Evolutionary conservation across 75 land plant genomes (phyloP), one percentile per base, ranked within the genome.

Genomic region (Sequoiadendron giganteum): DNA sequence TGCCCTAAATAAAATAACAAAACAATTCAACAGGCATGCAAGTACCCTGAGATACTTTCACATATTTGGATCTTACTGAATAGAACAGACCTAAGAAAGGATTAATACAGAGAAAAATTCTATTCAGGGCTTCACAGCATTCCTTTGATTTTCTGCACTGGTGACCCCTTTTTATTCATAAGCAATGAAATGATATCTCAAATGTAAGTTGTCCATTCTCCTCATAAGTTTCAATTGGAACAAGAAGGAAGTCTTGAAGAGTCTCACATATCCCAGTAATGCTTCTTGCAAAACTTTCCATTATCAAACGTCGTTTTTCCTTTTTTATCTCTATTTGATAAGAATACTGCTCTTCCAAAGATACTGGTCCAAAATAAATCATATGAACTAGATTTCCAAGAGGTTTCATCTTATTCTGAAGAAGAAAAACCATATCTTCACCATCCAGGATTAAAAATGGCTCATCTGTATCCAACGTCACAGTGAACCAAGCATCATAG

Each of bases 341-440:
- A 8, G 86, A 68, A 42, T 89, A 91, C 79, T 55, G 89, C 54
- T 88, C 91, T 68, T 93, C 89, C 13, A 83, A 47, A n/a, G 84
- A 85, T n/a, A 85, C 75, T 18, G 91, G 90, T 56, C 89, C 88
- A 10, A 95, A 85, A 55, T 79, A 85, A 32, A 88, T 88, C 76
- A 94, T 85, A 73, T 86, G 88, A 58, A 92, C 82, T 0, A 89
- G 84, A 76, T 87, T 90, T 11, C 96, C 96, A 15, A 94, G 38
- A 75, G 18, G 47, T 49, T 88, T 89, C 85, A 86, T 88, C n/a
- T 88, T 90, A 43, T 90, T 88, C 86, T 93, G 93, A 77, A 93
- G 92, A 54, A 94, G 86, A 84, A 95, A 93, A 18, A 91, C 72
- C 86, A 88, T 92, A 90, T 94, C 93, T 25, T 93, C 92, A 19